A percentile compares a stretch with the other conserved stretches of the same genome.
Evolutionary conservation across 495 filamentous ascomycete species (phyloP).

Genomic region (Penicillium arizonense): DNA sequence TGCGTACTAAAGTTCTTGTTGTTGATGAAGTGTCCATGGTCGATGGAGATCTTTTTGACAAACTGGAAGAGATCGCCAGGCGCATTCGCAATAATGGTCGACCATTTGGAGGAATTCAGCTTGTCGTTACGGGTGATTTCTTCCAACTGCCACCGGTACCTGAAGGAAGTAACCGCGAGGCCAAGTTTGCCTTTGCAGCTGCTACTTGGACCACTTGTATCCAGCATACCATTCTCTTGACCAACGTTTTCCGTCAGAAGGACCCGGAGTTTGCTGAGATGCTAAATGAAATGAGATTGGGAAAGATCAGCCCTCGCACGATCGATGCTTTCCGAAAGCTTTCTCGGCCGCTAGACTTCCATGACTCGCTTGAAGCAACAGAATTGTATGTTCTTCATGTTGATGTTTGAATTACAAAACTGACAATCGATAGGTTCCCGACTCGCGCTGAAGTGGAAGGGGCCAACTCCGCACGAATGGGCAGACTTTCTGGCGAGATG

Average conservation of each 20-base stretch:
- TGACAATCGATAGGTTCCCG: constrained; percentile 64
- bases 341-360: constrained; percentile 63
- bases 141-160: constrained; percentile 96
- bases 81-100: constrained; percentile 79
- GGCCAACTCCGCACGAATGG: constrained; percentile 76
- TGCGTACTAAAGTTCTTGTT: constrained; percentile 80
- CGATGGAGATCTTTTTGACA: constrained; percentile 95
- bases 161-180: constrained; percentile 60
- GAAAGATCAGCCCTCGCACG: constrained; percentile 68
- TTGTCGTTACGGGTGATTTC: constrained; percentile 95
- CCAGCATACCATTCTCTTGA: constrained; percentile 92
- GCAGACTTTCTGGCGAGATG: constrained; percentile 62
- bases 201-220: constrained; percentile 88
- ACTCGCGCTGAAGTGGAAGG: constrained; percentile 87
- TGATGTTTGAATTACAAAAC: constrained; percentile 24
- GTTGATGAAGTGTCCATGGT: constrained; percentile 99
- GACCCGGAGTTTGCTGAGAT: constrained; percentile 91
- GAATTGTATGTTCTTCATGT: constrained; percentile 61
- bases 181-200: constrained; percentile 91
- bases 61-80: constrained; percentile 86
- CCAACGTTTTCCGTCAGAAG: constrained; percentile 92
- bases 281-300: constrained; percentile 96
- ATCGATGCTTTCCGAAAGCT: constrained; percentile 69
- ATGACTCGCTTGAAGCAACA: constrained; percentile 81
- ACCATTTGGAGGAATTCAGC: constrained; percentile 93